These are phyloP conservation scores for Penicillium salamii DNA, from an alignment of 495 filamentous ascomycete genomes.

Conservation along the genomic window DNA sequence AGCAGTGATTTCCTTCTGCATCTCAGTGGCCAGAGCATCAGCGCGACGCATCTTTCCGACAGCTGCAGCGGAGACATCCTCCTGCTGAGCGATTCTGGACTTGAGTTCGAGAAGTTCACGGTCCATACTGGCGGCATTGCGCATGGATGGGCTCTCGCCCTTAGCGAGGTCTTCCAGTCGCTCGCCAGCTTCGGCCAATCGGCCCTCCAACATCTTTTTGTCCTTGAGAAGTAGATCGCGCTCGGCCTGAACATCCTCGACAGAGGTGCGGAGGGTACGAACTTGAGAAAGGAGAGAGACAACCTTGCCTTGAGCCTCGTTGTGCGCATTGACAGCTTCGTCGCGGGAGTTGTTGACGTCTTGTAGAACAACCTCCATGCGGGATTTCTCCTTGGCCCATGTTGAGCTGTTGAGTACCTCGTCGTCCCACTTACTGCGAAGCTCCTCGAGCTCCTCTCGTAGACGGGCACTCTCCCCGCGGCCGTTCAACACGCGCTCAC, in stretches of 20 bases:
- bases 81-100: conserved; percentile 83
- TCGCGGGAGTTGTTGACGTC: conserved; percentile 87
- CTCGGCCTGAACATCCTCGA: conserved; percentile 85
- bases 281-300: conserved; percentile 91
- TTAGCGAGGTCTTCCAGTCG: conserved; percentile 88
- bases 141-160: conserved; percentile 84
- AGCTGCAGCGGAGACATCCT: conserved; percentile 88
- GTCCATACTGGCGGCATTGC: conserved; percentile 88
- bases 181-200: conserved; percentile 84
- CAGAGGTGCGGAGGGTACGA: conserved; percentile 71
- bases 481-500: conserved; percentile 74
- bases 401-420: conserved; percentile 97
- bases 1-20: conserved; percentile 90
- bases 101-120: conserved; percentile 89
- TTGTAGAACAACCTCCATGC: conserved; percentile 85
- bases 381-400: conserved; percentile 96
- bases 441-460: conserved; percentile 90
- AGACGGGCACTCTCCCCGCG: conserved; percentile 69
- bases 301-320: conserved; percentile 89
- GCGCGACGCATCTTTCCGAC: conserved; percentile 98
- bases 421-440: conserved; percentile 96
- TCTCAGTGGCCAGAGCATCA: conserved; percentile 81
- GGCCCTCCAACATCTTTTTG: conserved; percentile 83
- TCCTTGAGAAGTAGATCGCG: conserved; percentile 82
- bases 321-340: conserved; percentile 89